Conservation (phyloP, 2,329 filamentous ascomycete genomes). For the Aspergillus uvarum region DNA sequence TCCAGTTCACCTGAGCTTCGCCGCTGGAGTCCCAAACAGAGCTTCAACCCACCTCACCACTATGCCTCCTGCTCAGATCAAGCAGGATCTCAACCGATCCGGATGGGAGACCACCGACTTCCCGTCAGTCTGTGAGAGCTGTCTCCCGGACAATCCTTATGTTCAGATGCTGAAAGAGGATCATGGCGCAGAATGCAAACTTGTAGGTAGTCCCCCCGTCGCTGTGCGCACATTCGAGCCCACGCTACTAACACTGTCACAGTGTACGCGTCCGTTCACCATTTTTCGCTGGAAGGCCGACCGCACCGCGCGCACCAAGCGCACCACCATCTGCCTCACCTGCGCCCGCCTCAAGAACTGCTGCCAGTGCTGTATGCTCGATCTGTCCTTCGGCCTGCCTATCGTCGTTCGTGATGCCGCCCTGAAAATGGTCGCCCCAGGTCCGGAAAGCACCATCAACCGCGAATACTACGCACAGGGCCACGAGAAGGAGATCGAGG, state of each 20-base stretch:
- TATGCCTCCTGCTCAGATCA: constrained; percentile 84
- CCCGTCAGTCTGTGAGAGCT: constrained; percentile 69
- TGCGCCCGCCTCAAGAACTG: constrained; percentile 98
- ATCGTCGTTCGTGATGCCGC: constrained; percentile 95
- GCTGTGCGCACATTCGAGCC: not conserved
- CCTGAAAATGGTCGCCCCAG: constrained; percentile 94
- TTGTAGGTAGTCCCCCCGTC: constrained; percentile 38
- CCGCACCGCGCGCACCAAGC: constrained; percentile 85
- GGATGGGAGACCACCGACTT: constrained; percentile 79
- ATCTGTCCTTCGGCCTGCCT: constrained; percentile 90
- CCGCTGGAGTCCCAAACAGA: not conserved
- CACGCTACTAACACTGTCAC: constrained; percentile 7
- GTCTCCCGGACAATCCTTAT: constrained; percentile 92
- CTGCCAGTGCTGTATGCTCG: constrained; percentile 98
- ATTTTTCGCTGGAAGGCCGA: constrained; percentile 94
- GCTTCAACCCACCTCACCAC: not conserved
- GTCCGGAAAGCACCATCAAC: constrained; percentile 89
- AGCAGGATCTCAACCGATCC: constrained; percentile 90
- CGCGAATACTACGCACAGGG: constrained; percentile 97
- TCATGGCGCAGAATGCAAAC: constrained; percentile 81
- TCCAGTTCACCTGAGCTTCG: constrained; percentile 3
- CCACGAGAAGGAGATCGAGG: constrained; percentile 91
- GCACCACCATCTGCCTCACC: constrained; percentile 92
- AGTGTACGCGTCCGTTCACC: constrained; percentile 90
- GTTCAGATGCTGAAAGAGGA: constrained; percentile 99